Conservation (phyloP, 768 basidiomycete genomes). For the Pisolithus marmoratus region DNA sequence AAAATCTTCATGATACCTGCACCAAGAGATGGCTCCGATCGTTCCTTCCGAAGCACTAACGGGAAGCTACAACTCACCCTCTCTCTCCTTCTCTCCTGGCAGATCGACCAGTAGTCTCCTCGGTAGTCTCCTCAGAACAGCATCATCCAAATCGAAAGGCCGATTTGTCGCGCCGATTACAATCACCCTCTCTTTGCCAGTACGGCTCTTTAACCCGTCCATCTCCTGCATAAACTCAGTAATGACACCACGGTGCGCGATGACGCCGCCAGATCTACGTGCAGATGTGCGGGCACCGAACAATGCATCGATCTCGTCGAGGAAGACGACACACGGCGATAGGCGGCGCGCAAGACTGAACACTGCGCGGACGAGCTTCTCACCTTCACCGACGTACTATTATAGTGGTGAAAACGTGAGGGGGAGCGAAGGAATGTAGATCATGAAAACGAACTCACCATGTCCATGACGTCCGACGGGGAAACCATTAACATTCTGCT, state of each 20-base stretch:
- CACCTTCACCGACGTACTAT: constrained; percentile 85
- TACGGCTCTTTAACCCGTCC: constrained; percentile 79
- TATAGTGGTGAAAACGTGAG: constrained; percentile 1
- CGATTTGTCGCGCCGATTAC: constrained; percentile 94
- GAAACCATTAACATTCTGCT: constrained; percentile 89
- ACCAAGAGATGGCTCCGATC: not conserved
- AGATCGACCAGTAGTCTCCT: constrained; percentile 84
- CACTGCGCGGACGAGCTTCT: constrained; percentile 84
- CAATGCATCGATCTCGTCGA: constrained; percentile 92
- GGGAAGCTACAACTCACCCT: constrained; percentile 47
- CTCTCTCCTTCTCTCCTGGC: constrained; percentile 78
- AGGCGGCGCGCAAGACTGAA: constrained; percentile 82
- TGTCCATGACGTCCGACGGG: constrained; percentile 94
- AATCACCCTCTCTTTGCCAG: constrained; percentile 74
- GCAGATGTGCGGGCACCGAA: constrained; percentile 81
- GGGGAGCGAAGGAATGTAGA: not conserved
- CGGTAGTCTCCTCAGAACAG: constrained; percentile 83
- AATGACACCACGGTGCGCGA: constrained; percentile 83
- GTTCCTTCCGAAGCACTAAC: constrained; percentile 2
- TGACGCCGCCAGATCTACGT: constrained; percentile 69
- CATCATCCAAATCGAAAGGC: constrained; percentile 88
- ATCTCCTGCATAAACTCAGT: constrained; percentile 96
- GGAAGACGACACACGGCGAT: constrained; percentile 89
- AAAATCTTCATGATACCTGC: constrained; percentile 85
- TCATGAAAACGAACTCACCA: constrained; percentile 47